These are phyloP conservation scores for Helianthus tuberosus DNA, from an alignment of 129 eudicot genomes.

Conservation along the genomic window DNA sequence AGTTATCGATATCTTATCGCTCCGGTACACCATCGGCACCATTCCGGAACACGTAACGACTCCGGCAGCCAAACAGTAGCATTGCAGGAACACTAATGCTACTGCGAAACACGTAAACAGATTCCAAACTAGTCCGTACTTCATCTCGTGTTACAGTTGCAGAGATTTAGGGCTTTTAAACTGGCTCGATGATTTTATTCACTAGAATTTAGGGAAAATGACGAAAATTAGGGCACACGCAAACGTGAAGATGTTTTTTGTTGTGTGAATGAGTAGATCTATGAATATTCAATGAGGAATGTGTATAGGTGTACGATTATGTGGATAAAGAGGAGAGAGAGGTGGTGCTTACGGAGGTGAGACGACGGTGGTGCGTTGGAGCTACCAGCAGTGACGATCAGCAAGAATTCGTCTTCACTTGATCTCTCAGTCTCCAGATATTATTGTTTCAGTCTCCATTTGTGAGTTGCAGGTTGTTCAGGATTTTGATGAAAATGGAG, in stretches of 20 bases:
- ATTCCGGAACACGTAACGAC: slow-evolving; percentile 72
- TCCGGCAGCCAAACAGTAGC: slow-evolving; percentile 36
- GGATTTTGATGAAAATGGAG: no score
- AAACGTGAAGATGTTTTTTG: no score
- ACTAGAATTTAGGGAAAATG: slow-evolving; percentile 12
- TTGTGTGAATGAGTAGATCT: slow-evolving; percentile 36
- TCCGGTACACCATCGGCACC: slow-evolving; percentile 74
- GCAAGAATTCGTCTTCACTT: slow-evolving; percentile 37
- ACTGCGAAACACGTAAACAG: slow-evolving; percentile 30
- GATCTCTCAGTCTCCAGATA: slow-evolving; percentile 6
- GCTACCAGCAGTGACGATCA: slow-evolving; percentile 18
- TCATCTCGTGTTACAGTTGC: slow-evolving; percentile 16
- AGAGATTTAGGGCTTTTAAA: slow-evolving; percentile 16
- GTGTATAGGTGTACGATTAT: neutral
- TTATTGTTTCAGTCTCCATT: no score
- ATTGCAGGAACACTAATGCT: slow-evolving; percentile 30
- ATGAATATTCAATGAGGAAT: slow-evolving; percentile 34
- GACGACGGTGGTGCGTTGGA: slow-evolving; percentile 14
- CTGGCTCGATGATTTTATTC: neutral
- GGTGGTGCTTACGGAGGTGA: slow-evolving; percentile 15
- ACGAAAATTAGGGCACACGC: neutral
- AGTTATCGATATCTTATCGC: slow-evolving; percentile 69
- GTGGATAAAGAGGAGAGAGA: neutral
- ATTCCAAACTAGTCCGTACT: slow-evolving; percentile 20
- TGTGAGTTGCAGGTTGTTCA: no score